Conservation (phyloP, 2,329 filamentous ascomycete genomes). For the Microcyclospora pomicola region DNA sequence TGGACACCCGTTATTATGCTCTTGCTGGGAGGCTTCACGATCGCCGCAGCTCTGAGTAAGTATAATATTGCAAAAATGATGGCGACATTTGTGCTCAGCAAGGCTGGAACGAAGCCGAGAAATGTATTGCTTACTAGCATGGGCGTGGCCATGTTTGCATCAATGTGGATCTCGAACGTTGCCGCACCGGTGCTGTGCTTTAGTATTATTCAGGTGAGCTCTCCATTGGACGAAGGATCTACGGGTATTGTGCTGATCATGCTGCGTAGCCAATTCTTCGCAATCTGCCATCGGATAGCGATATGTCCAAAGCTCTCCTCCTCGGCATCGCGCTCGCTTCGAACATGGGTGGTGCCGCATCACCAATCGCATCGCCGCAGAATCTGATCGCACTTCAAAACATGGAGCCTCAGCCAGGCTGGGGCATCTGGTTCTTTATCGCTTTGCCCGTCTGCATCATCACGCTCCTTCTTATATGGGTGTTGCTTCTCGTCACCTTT, state of each 20-base stretch:
- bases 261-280: conserved; percentile 65
- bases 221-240: no score
- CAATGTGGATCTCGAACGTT: conserved; percentile 98
- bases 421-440: conserved; percentile 96
- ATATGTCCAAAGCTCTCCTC: conserved; percentile 90
- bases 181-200: conserved; percentile 94
- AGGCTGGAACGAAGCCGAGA: conserved; percentile 78
- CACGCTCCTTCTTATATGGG: conserved; percentile 78
- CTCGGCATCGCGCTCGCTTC: conserved; percentile 89
- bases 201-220: conserved; percentile 74
- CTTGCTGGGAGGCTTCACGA: conserved; percentile 84
- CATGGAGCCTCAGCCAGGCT: conserved; percentile 82
- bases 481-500: conserved; percentile 73
- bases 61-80: conserved; percentile 97
- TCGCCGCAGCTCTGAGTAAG: conserved; percentile 88
- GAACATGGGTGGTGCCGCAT: conserved; percentile 92
- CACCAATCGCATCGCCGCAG: conserved; percentile 91
- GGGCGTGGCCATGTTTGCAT: conserved; percentile 94
- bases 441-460: conserved; percentile 84
- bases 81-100: conserved; percentile 89
- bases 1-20: conserved; percentile 99
- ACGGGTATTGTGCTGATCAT: conserved; percentile 1
- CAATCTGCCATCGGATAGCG: conserved; percentile 76
- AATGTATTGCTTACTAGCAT: conserved; percentile 94
- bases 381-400: conserved; percentile 94